phyloP scores from a whole-genome alignment of 2,329 filamentous ascomycete genomes.

The Trichoderma sp. region DNA sequence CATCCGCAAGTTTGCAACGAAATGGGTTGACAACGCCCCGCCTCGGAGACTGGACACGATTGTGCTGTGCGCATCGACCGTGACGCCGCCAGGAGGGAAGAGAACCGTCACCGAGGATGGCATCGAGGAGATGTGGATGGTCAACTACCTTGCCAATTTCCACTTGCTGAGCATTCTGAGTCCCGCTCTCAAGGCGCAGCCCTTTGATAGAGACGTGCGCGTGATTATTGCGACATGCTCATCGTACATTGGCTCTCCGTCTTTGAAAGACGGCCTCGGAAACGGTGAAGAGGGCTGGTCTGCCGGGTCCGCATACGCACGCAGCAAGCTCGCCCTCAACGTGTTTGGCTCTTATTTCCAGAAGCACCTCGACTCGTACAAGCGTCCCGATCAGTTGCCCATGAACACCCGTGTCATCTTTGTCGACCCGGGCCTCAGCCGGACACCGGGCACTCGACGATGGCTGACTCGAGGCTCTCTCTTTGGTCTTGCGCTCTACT shows the following conservation, averaged over 20 bases:
- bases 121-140: conserved; percentile 85
- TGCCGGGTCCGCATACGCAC: conserved; percentile 61
- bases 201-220: conserved; percentile 89
- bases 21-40: conserved; percentile 96
- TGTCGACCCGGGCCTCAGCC: conserved; percentile 80
- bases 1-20: conserved; percentile 89
- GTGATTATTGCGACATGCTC: conserved; percentile 86
- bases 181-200: conserved; percentile 86
- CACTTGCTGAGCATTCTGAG: conserved; percentile 90
- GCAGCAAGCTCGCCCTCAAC: conserved; percentile 78
- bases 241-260: conserved; percentile 78
- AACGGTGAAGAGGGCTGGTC: conserved; percentile 53
- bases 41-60: conserved; percentile 88
- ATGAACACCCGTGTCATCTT: conserved; percentile 82
- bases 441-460: conserved; percentile 83
- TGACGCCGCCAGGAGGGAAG: conserved; percentile 68
- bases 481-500: conserved; percentile 75
- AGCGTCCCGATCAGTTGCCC: conserved; percentile 79
- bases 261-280: conserved; percentile 58
- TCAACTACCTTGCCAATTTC: conserved; percentile 96
- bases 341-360: conserved; percentile 89
- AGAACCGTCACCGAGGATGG: conserved; percentile 71
- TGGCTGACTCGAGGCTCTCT: conserved; percentile 87
- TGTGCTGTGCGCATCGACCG: conserved; percentile 79
- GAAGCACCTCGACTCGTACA: conserved; percentile 83